A percentile compares a stretch with the other conserved stretches of the same genome.
Evolutionary conservation across 1,284 basidiomycete species (phyloP).

Genomic region (Rhodotorula sp.): DNA sequence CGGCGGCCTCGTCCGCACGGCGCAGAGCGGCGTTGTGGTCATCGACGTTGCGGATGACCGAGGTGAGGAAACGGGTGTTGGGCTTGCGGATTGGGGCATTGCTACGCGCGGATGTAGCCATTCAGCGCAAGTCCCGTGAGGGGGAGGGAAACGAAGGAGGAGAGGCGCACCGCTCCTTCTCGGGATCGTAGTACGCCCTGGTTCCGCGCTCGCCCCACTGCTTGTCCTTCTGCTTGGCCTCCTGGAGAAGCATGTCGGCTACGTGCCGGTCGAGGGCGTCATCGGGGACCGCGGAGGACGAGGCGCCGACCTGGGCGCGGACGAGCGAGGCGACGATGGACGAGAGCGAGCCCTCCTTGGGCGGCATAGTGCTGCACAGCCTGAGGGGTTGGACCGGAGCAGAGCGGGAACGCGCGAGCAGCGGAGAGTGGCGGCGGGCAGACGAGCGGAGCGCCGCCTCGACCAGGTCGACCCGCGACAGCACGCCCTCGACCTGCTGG

Average conservation of each 20-base stretch:
- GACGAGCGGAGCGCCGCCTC: neutral
- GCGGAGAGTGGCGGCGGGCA: no score
- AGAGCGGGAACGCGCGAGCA: neutral
- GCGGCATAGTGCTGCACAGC: neutral
- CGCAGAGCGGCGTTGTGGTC: conserved; percentile 85
- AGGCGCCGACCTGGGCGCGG: conserved; percentile 73
- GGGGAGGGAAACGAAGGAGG: neutral
- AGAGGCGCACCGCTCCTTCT: conserved; percentile 34
- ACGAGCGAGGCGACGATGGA: conserved; percentile 82
- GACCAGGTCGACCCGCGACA: neutral
- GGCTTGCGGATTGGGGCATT: conserved; percentile 59
- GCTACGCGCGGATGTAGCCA: neutral
- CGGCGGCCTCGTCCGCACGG: conserved; percentile 65
- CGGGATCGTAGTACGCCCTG: conserved; percentile 47
- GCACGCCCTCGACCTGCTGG: no score
- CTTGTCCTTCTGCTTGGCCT: conserved; percentile 85
- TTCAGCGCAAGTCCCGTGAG: neutral
- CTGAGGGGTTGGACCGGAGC: neutral
- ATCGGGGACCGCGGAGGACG: conserved; percentile 63
- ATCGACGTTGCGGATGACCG: conserved; percentile 85
- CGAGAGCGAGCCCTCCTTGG: conserved; percentile 58
- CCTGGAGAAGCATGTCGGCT: conserved; percentile 79
- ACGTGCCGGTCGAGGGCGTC: conserved; percentile 85
- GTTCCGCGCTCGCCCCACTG: conserved; percentile 52
- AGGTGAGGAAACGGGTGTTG: conserved; percentile 88